Evolutionary conservation across 2,329 filamentous ascomycete species (phyloP), one percentile per base, ranked within the genome.

Genomic region (Teratosphaeria viscida): DNA sequence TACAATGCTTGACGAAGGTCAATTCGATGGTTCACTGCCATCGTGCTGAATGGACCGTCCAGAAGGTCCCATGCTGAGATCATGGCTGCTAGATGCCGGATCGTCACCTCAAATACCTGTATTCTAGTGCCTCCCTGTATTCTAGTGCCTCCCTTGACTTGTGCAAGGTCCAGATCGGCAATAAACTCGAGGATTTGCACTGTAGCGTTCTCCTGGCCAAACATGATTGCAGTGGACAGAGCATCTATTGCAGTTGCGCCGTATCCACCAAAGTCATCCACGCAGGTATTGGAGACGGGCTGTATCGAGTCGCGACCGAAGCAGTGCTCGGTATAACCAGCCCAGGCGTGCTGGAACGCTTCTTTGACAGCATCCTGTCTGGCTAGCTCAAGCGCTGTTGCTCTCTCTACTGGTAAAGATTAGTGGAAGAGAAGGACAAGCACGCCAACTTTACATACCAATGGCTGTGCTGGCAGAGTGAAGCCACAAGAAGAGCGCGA

Each of bases 261-360:
- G 62, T 65, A 66, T 16, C 67, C 64, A 39, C 63, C 65, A 39
- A 66, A 66, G 53, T 68, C 64, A 54, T 70, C 61, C 11, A 64
- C 66, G 43, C 63, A 68, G 8, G 63, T 64, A 27, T 68, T 68
- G 43, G 52, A 65, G 12, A 69, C 66, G 10, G 63, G 68, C 32
- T 65, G 64, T 2, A 72, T 61, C 16, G 68, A 66, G 58, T 73
- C 72, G 54, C 70, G 64, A 2, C 71, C 67, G 52, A 72, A 71
- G 39, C 70, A 71, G 55, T 71, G 64, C 14, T 47, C 32, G 34
- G 55, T 19, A 16, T 56, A 56, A 19, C 55, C 55, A 39, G 16
- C 8, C 55, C 55, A 56, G 14, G 32, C 55, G 16, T 56, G 55
- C 8, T 56, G 32, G 23, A 43, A 56, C 12, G 55, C 55, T 39